Base-by-base conservation (phyloP, 2,329 filamentous ascomycete genomes). In the Zasmidium citrigriseum region DNA sequence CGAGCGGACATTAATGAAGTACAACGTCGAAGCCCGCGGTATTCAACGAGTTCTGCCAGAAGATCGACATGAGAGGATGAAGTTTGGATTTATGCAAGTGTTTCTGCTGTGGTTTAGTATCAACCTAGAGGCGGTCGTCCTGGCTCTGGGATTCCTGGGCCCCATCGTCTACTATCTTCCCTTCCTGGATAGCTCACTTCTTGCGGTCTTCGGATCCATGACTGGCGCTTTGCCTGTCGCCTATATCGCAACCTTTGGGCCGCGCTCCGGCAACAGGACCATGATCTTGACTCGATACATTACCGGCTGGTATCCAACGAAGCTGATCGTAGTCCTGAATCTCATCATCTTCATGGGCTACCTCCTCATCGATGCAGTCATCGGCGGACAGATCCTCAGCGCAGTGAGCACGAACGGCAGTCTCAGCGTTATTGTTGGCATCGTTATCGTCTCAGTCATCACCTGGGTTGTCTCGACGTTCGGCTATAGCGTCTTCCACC, bases 301-400 rank as follows among this genome's bases (percentile, higher is more conserved):
- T 18, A 87, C 87, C 10, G 60, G 86, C 5, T 88, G 83, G 82
- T 88, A 82, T 78, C 85, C 85, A 0, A 82, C 82, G 53, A 88
- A 87, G 70, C 71, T 89, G 7, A 80, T 87, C 29, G 84, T 86
- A 14, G 66, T 88, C 21, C 74, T 89, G 57, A 88, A 87, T 66
- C 75, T 88, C 48, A 80, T 88, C 46, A 81, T 86, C 21, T 77
- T 88, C 44, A 61, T 67, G 46, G 85, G 85, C 9, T 88, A 88
- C 64, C 77, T 79, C 18, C 75, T 88, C 68, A 84, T 89, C 59
- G 83, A 87, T 69, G 85, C 82, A 29, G 85, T 89, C 4, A 79
- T 90, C 16, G 84, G 84, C 1, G 88, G 88, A 0, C 87, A 89
- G 68, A 88, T 89, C 23, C 75, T 90, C 1, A 87, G 84, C 3